Evolutionary conservation across 306 rosid genomes (phyloP).

Genomic region (Biancaea sappan): DNA sequence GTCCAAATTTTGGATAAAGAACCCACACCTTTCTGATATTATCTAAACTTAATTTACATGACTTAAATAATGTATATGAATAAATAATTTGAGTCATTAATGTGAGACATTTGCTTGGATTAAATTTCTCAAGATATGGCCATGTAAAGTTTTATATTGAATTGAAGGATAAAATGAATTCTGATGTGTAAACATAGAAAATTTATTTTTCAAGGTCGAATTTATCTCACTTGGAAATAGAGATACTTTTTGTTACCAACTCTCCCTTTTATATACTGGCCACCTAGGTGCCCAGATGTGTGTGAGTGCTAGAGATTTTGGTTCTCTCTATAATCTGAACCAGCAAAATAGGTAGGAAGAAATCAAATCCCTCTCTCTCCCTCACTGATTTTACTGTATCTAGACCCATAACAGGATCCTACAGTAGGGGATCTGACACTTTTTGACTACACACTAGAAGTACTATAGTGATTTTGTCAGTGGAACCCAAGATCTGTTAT

Average conservation of each 20-base stretch:
- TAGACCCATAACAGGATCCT: too few species aligned
- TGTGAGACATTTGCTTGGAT: neutral
- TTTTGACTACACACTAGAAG: neutral
- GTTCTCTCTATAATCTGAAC: too few species aligned
- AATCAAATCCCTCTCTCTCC: too few species aligned
- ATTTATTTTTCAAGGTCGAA: neutral
- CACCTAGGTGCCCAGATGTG: too few species aligned
- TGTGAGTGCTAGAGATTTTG: too few species aligned
- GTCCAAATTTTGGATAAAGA: conserved; percentile 14
- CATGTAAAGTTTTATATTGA: neutral
- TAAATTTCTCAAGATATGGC: neutral
- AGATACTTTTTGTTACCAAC: too few species aligned
- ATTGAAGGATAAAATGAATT: neutral
- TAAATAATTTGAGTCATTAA: neutral
- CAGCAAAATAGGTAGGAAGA: too few species aligned
- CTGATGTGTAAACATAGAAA: neutral
- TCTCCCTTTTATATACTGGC: too few species aligned
- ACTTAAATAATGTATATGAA: neutral
- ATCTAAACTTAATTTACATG: neutral
- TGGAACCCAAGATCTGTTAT: neutral
- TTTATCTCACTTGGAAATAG: neutral
- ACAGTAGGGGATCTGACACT: too few species aligned
- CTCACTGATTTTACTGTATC: too few species aligned
- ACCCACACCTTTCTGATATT: conserved; percentile 3
- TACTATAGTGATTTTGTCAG: neutral